Percentiles rank a stretch among this genome's conserved stretches.
phyloP scores from a whole-genome alignment of 306 rosid species.

The Cicer cuneatum region DNA sequence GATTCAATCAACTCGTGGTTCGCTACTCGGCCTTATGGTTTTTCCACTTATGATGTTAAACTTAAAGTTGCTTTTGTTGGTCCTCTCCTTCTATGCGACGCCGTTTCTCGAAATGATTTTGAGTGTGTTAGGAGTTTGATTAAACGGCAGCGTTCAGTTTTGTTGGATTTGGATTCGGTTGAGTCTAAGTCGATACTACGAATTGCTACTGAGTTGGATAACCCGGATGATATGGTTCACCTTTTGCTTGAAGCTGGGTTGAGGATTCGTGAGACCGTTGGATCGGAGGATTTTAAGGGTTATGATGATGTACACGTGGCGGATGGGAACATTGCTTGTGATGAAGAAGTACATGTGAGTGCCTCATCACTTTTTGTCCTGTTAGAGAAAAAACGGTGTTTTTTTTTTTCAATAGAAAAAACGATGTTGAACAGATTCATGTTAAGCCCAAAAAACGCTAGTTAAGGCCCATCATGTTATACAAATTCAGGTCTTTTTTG shows the following conservation, averaged over 20 bases:
- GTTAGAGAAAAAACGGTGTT: background rate
- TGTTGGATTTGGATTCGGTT: conserved; percentile 46
- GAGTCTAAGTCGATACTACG: conserved; percentile 62
- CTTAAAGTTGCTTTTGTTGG: conserved; percentile 77
- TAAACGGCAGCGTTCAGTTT: conserved; percentile 60
- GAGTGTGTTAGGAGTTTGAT: conserved; percentile 64
- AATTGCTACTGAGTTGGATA: conserved; percentile 61
- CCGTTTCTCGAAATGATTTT: conserved; percentile 53
- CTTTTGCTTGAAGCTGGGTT: conserved; percentile 71
- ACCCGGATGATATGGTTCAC: conserved; percentile 68
- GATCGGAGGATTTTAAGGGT: conserved; percentile 29
- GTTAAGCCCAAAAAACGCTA: too few species aligned
- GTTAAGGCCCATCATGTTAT: too few species aligned
- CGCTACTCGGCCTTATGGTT: conserved; percentile 46
- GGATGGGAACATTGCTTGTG: conserved; percentile 31
- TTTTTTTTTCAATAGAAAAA: too few species aligned
- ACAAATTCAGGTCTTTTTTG: too few species aligned
- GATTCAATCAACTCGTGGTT: conserved; percentile 52
- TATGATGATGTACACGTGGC: conserved; percentile 60
- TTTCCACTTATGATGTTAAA: conserved; percentile 45
- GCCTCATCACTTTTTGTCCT: background rate
- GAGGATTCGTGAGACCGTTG: conserved; percentile 50
- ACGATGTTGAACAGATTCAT: too few species aligned
- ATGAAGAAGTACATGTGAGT: conserved; percentile 38
- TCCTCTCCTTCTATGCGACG: conserved; percentile 57